Evolutionary conservation across 2,329 filamentous ascomycete species (phyloP).

Genomic region (Aphanoascus verrucosus): DNA sequence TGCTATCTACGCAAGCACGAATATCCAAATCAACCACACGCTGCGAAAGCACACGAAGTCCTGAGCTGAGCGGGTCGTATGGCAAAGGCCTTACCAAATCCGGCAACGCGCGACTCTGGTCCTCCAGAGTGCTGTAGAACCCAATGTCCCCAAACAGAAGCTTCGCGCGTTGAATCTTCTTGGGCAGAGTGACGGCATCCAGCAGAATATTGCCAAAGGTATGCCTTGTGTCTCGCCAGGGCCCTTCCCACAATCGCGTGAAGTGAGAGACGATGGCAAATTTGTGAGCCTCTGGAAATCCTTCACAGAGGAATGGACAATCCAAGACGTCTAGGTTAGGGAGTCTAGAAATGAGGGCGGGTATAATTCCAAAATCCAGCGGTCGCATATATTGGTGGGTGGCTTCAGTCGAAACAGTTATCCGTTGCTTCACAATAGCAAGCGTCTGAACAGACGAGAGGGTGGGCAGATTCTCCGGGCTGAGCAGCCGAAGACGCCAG

Average conservation of each 20-base stretch:
- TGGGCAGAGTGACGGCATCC: not conserved
- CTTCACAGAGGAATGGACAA: conserved; percentile 2
- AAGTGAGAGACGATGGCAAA: not conserved
- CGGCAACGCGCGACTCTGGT: conserved; percentile 1
- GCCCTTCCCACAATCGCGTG: not conserved
- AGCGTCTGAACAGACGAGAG: conserved; percentile 5
- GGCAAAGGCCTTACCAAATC: conserved; percentile 4
- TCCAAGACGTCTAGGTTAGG: conserved; percentile 10
- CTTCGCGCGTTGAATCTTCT: not conserved
- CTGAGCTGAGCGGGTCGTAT: conserved; percentile 10
- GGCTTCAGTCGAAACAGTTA: too few species aligned
- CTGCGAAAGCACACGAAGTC: conserved; percentile 9
- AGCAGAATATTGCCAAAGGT: conserved; percentile 6
- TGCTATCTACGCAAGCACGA: conserved; percentile 6
- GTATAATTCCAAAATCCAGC: conserved; percentile 6
- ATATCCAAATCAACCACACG: not conserved
- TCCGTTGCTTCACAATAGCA: not conserved
- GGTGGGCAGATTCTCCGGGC: conserved; percentile 4
- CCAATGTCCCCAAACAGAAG: not conserved
- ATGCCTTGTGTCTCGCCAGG: conserved; percentile 11
- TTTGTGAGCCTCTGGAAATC: conserved; percentile 1
- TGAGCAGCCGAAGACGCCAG: conserved; percentile 8
- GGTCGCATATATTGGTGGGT: not conserved
- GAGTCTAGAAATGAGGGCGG: conserved; percentile 11
- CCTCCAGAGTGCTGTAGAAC: not conserved